Evolutionary conservation across 306 rosid genomes (phyloP), one percentile per base, ranked within the genome.

Genomic region (Arachis stenosperma): DNA sequence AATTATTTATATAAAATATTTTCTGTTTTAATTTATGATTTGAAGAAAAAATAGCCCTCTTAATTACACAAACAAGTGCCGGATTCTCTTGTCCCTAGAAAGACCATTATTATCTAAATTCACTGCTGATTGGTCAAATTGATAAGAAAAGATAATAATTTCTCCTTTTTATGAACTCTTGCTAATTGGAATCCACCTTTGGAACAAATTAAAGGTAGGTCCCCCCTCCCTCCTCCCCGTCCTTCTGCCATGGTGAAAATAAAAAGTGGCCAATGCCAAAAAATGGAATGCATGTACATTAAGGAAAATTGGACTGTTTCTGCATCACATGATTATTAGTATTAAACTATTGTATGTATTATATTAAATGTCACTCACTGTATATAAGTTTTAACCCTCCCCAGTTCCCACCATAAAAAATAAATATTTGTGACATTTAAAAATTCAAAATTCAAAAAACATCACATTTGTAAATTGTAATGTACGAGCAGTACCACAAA

Each of bases 91-190:
- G 39, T 42, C 61, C 61, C 6, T 46, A 46, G 5, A 51, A 37
- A 47, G 6, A 48, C 53, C 11, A 33, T 33, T 33, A 33, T 10
- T 3, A 3, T 14, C 48, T 4, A 30, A 30, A 74, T 42, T 74
- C 57, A 61, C 14, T 9, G 29, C 44, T 69, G 13, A 41, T 70
- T 50, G 75, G 64, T 70, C 69, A 55, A 33, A 75, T 22, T 29
- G 6, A 27, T 30, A 52, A 27, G 12, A 54, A 58, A 39, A 27
- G 13, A n/a, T 53, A 43, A 53, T 64, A 55, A 70, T 75, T 75
- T 57, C 29, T 57, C 17, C 54, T 58, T 42, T 40, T 33, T 29
- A 47, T 52, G 5, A 4, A 3, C 9, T 65, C 27, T 66, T 58
- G 63, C 13, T 70, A 2, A 33, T 33, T 65, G 65, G 68, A 63